Evolutionary conservation across 495 filamentous ascomycete species (phyloP).

Genomic region (Neurospora africana): DNA sequence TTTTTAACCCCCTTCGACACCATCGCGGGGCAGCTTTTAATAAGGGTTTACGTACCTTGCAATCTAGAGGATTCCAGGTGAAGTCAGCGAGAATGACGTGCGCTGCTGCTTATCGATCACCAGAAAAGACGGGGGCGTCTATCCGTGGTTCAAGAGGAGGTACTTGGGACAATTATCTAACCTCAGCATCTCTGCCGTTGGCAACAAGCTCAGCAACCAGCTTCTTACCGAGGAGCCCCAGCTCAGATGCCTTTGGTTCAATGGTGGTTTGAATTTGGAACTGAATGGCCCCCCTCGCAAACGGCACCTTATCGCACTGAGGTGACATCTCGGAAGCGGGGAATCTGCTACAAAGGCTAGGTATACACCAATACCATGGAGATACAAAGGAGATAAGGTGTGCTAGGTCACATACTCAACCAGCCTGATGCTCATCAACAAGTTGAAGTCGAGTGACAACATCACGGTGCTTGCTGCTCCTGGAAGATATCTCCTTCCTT

Average conservation of each 20-base stretch:
- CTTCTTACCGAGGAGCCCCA: background rate
- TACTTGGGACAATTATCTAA: background rate
- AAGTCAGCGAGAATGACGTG: background rate
- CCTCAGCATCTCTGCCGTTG: background rate
- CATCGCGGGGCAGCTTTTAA: background rate
- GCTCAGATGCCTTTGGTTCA: background rate
- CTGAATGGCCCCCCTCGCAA: background rate
- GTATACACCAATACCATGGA: background rate
- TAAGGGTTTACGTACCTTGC: background rate
- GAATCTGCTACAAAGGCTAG: background rate
- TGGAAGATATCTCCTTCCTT: background rate
- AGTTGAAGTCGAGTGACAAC: background rate
- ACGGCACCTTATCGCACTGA: background rate
- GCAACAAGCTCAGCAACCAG: background rate
- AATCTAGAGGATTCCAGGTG: background rate
- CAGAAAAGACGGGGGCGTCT: background rate
- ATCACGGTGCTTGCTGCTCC: background rate
- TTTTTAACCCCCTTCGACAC: background rate
- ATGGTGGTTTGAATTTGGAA: background rate
- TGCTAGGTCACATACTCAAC: background rate
- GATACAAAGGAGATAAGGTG: background rate
- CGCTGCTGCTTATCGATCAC: background rate
- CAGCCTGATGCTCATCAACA: background rate
- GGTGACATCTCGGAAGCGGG: background rate
- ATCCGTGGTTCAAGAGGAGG: background rate